Evolutionary conservation across 2,329 filamentous ascomycete genomes (phyloP).

Genomic region (Penicillium nordicum): DNA sequence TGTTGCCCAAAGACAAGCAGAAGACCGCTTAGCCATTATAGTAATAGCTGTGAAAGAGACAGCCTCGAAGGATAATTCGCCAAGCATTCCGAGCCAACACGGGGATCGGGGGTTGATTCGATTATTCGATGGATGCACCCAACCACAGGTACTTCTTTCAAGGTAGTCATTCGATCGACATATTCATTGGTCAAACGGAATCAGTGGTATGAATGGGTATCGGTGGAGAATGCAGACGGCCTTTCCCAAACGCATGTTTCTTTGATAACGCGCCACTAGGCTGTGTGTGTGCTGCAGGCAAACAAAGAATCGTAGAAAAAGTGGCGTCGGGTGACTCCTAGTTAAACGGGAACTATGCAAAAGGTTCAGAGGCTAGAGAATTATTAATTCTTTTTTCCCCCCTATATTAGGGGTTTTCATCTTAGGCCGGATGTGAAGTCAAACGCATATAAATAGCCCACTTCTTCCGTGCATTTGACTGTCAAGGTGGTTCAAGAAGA

Average conservation of each 20-base stretch:
- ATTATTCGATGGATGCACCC: background rate
- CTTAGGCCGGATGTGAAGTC: background rate
- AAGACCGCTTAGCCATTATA: background rate
- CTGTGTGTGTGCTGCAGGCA: background rate
- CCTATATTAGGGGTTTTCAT: background rate
- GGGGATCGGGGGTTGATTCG: background rate
- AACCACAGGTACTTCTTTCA: background rate
- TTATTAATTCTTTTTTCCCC: background rate
- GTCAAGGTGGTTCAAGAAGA: background rate
- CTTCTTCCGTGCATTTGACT: background rate
- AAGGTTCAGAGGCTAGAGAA: background rate
- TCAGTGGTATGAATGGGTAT: background rate
- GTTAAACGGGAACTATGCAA: background rate
- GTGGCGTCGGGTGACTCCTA: background rate
- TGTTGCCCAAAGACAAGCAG: background rate
- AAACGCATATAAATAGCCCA: background rate
- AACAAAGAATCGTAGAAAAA: constrained; percentile 4
- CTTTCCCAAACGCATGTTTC: background rate
- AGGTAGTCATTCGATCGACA: background rate
- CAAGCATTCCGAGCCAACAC: background rate
- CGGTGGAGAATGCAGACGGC: background rate
- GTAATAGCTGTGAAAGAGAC: background rate
- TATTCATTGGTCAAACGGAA: background rate
- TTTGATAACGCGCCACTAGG: constrained; percentile 1
- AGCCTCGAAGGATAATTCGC: background rate